Base-by-base conservation (phyloP, 2,329 filamentous ascomycete species). In the Massarina eburnea region DNA sequence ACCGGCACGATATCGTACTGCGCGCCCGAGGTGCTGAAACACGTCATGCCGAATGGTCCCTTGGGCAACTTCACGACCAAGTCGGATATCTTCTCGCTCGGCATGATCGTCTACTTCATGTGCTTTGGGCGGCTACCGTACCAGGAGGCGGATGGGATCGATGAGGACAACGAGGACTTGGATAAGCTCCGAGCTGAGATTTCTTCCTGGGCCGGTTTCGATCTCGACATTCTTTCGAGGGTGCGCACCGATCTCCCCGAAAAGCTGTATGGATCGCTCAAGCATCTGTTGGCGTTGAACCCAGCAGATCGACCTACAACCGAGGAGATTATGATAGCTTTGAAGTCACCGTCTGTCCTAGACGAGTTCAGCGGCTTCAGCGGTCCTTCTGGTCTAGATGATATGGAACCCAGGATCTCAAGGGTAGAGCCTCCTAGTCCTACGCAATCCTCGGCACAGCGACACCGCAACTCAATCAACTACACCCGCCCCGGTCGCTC, bases 61-160 rank as follows among this genome's bases (percentile, higher is more conserved):
- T 92, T 89, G 58, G 91, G 88, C 7, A 96, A 97, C 64, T 99
- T 99, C 62, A 96, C 91, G 0, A 91, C 89, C 20, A 99, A 97
- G 65, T 96, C 91, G 0, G 94, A 99, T 63, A 88, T 99, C n/a
- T 99, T 99, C 70, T 96, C 91, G 1, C 76, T 99, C 0, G 94
- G 94, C 39, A 96, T 99, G 92, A 97, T 97, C 45, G 79, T 99
- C 3, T 95, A 97, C 69, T 99, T 99, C 64, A 87, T 99, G 79
- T 99, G 94, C 67, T 99, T 99, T 66, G 89, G 87, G 1, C 81
- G 86, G 37, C 78, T 99, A 9, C 94, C 94, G 0, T 99, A 97
- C 64, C 78, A 74, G 19, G 88, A 86, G 57, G 89, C 91, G 41
- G 92, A 97, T 64, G 80, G 86, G 3, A 78, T 95, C 18, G 83